A percentile compares a stretch with the other conserved stretches of the same genome.
Evolutionary conservation across 2,329 filamentous ascomycete genomes (phyloP).

Genomic region (Coleophoma cylindrospora): DNA sequence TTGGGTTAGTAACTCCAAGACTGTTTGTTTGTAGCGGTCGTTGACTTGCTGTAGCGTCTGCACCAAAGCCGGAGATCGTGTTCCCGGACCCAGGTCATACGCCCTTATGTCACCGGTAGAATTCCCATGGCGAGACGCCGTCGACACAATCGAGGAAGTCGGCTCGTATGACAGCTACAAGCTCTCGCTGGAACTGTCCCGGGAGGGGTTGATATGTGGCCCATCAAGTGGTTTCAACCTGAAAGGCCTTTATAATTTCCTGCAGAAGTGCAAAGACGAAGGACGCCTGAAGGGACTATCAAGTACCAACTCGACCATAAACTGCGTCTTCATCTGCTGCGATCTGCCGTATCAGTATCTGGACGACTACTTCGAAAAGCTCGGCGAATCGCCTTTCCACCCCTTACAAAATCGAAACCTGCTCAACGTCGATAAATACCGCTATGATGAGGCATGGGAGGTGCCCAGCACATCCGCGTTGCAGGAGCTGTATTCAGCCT

Average conservation of each 20-base stretch:
- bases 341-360: conserved; percentile 61
- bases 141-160: conserved; percentile 53
- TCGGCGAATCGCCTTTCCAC: conserved; percentile 42
- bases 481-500: background rate
- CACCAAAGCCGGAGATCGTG: conserved; percentile 49
- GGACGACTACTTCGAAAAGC: conserved; percentile 52
- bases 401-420: conserved; percentile 42
- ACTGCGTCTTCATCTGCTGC: conserved; percentile 57
- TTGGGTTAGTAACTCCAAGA: conserved; percentile 12
- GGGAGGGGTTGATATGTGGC: conserved; percentile 53
- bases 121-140: conserved; percentile 52
- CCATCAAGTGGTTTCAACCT: conserved; percentile 58
- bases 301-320: conserved; percentile 37
- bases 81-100: conserved; percentile 52
- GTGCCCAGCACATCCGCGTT: conserved; percentile 1
- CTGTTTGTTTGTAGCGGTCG: background rate
- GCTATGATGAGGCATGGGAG: conserved; percentile 52
- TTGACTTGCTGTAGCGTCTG: conserved; percentile 38
- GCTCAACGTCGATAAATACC: conserved; percentile 43
- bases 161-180: conserved; percentile 48
- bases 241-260: conserved; percentile 30
- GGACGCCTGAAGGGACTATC: conserved; percentile 38
- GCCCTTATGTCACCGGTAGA: conserved; percentile 42
- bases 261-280: conserved; percentile 41
- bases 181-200: conserved; percentile 46